phyloP scores from a whole-genome alignment of 1,284 basidiomycete species.

The Tilletia horrida region DNA sequence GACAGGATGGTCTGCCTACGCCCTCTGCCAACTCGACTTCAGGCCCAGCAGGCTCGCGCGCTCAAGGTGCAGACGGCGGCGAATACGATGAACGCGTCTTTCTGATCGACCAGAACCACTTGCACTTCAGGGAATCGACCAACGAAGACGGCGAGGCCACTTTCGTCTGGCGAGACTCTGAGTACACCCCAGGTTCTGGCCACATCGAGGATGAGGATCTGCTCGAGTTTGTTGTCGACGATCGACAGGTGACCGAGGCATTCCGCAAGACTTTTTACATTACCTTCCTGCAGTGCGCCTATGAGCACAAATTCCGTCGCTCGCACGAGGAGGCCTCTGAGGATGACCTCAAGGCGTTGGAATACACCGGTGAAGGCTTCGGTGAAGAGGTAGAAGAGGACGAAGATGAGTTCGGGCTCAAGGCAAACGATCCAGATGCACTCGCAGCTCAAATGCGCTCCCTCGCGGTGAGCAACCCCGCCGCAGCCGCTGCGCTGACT shows the following conservation, averaged over 20 bases:
- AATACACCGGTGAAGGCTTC: slow-evolving; percentile 34
- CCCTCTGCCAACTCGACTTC: slow-evolving; percentile 50
- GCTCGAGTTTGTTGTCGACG: slow-evolving; percentile 72
- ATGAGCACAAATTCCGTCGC: slow-evolving; percentile 61
- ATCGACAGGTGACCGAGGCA: slow-evolving; percentile 66
- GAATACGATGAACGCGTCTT: slow-evolving; percentile 75
- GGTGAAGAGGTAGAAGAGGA: background rate
- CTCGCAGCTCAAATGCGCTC: slow-evolving; percentile 13
- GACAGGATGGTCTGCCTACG: slow-evolving; percentile 67
- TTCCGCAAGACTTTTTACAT: slow-evolving; percentile 84
- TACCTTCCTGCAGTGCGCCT: slow-evolving; percentile 90
- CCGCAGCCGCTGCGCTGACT: background rate
- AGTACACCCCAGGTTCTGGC: background rate
- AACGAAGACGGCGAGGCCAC: slow-evolving; percentile 34
- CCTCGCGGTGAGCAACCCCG: slow-evolving; percentile 3
- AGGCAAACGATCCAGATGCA: slow-evolving; percentile 20
- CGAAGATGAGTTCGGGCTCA: slow-evolving; percentile 29
- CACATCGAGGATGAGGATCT: slow-evolving; percentile 62
- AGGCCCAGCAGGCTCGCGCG: slow-evolving; percentile 10
- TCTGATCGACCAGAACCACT: slow-evolving; percentile 74
- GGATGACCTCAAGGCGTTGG: slow-evolving; percentile 53
- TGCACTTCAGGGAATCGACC: slow-evolving; percentile 65
- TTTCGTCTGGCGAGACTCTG: slow-evolving; percentile 65
- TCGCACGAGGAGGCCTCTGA: slow-evolving; percentile 51
- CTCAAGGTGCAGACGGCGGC: background rate